Evolutionary conservation across 148 eudicot genomes (phyloP), one percentile per base, ranked within the genome.

Genomic region (Silene latifolia): DNA sequence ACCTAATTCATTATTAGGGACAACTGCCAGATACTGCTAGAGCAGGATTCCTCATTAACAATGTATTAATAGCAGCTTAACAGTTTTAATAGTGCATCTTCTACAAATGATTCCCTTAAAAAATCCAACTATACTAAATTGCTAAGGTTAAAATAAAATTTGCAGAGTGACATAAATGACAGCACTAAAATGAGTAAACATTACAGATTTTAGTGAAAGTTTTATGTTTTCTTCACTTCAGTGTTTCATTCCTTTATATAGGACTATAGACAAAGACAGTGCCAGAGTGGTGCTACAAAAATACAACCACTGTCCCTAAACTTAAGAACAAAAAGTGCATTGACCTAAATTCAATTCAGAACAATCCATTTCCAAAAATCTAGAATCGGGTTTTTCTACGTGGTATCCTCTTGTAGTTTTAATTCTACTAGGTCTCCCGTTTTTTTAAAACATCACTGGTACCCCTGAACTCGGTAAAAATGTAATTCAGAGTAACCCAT

Each of bases 1-100:
- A 17, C 69, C 69, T 18, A 7, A 65, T 15, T 65, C 69, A 32
- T 35, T 35, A 35, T 18, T 19, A 17, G 8, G 8, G 42, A 65
- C 69, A 4, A 7, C 42, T 14, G 67, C 4, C 67, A 27, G 13
- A 2, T 23, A 0, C 44, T 25, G 23, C 47, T 4, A 65, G 42
- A 65, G 69, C 12, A 13, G 27, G 39, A 27, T 14, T 25, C 42
- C n/a, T 63, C 44, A 27, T 61, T 58, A 19, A 19, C 62, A n/a
- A 58, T 58, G 62, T 58, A n/a, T 58, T 58, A 39, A 39, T n/a
- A 58, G 62, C 62, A 58, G 23, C 25, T 61, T 61, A 61, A 61
- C 29, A 61, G 14, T 25, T 12, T 3, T 25, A 12, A 32, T 12
- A 63, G 10, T 13, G 42, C 4, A 63, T 63, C n/a, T 35, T 65